These are phyloP conservation scores for Backusella macrospora DNA, from an alignment of 192 early-diverging fungal species.

Conservation along the genomic window DNA sequence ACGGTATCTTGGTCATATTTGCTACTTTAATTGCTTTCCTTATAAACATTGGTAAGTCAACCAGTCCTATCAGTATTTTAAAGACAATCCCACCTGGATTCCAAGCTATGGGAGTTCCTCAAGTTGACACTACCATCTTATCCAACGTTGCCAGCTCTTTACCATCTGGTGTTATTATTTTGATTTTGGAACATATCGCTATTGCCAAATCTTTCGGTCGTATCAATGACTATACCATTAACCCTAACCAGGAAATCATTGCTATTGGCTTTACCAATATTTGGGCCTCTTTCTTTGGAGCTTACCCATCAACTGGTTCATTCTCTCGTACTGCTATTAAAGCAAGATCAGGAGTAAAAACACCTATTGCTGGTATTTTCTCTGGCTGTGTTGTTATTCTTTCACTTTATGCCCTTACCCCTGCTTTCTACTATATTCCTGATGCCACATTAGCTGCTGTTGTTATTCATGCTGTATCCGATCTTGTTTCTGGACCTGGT, in stretches of 20 bases:
- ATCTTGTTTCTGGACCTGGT: constrained; percentile 68
- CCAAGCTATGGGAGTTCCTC: constrained; percentile 60
- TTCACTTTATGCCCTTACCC: constrained; percentile 81
- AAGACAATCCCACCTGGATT: constrained; percentile 81
- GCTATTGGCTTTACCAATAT: constrained; percentile 91
- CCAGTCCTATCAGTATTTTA: constrained; percentile 66
- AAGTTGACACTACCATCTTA: constrained; percentile 55
- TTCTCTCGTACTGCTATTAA: constrained; percentile 96
- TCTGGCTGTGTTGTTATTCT: constrained; percentile 84
- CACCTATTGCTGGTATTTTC: constrained; percentile 82
- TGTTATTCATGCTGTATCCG: constrained; percentile 85
- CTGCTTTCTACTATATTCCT: constrained; percentile 87
- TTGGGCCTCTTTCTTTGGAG: constrained; percentile 84
- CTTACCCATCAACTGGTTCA: constrained; percentile 91
- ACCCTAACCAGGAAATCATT: constrained; percentile 87
- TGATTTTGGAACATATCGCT: constrained; percentile 90
- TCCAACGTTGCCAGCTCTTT: constrained; percentile 56
- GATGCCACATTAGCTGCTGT: constrained; percentile 82
- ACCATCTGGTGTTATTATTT: constrained; percentile 71
- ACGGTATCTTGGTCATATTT: constrained; percentile 75
- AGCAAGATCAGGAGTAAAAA: constrained; percentile 82
- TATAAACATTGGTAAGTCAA: constrained; percentile 50
- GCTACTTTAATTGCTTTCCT: constrained; percentile 74
- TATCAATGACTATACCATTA: constrained; percentile 80
- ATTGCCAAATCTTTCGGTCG: constrained; percentile 90